phyloP scores from a whole-genome alignment of 2,329 filamentous ascomycete genomes.

The Sporothrix variecibatus region DNA sequence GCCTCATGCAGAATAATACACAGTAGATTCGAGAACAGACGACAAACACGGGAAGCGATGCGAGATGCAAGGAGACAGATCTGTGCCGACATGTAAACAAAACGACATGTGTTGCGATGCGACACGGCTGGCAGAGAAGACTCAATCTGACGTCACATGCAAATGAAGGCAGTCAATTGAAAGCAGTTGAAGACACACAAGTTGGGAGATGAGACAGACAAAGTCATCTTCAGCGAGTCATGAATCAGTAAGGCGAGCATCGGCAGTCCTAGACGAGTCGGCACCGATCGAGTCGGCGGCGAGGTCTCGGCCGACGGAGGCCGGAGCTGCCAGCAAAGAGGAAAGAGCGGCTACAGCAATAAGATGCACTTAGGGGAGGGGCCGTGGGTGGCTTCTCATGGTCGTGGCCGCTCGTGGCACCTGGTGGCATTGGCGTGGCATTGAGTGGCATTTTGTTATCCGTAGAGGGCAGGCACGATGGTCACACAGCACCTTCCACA shows the following conservation, averaged over 20 bases:
- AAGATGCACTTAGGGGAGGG: neutral
- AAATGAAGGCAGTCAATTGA: neutral
- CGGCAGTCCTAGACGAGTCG: slow-evolving; percentile 21
- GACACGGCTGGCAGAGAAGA: neutral
- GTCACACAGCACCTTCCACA: slow-evolving; percentile 12
- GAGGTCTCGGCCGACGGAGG: slow-evolving; percentile 25
- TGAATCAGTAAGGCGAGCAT: slow-evolving; percentile 1
- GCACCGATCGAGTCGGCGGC: slow-evolving; percentile 19
- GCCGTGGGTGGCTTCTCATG: neutral
- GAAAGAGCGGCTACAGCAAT: neutral
- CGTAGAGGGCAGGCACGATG: neutral
- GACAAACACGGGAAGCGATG: neutral
- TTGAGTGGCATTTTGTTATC: neutral
- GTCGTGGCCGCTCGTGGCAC: neutral
- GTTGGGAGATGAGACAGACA: neutral
- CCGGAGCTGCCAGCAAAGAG: neutral
- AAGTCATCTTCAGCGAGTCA: neutral
- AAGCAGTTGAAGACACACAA: neutral
- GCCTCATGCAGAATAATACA: slow-evolving; percentile 3
- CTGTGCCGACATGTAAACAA: neutral
- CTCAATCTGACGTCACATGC: slow-evolving; percentile 15
- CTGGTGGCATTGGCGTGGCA: neutral
- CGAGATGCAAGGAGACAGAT: neutral
- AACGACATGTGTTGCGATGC: neutral
- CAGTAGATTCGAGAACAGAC: neutral